These are phyloP conservation scores for Lentinula aciculospora DNA, from an alignment of 768 basidiomycete genomes.

Conservation along the genomic window DNA sequence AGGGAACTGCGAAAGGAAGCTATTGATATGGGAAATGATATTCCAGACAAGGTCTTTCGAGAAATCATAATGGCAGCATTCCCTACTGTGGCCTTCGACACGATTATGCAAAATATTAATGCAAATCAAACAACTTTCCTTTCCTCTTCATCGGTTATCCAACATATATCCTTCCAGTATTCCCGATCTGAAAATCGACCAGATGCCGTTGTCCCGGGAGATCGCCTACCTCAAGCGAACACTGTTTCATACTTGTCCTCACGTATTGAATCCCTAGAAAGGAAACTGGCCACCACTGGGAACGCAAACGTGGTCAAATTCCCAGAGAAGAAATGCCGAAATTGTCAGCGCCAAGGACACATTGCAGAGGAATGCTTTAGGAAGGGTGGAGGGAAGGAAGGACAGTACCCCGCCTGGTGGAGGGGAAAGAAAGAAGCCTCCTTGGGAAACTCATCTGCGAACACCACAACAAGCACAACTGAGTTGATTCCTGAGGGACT, in stretches of 20 bases:
- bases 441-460: not conserved
- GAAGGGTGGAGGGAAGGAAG: conserved; percentile 22
- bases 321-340: conserved; percentile 12
- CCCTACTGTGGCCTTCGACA: not conserved
- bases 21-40: not conserved
- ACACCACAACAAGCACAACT: no score
- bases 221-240: not conserved
- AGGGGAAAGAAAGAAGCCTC: conserved; percentile 1
- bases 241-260: no score
- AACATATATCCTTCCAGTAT: not conserved
- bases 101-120: not conserved
- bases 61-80: not conserved
- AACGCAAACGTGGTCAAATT: no score
- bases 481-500: no score
- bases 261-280: not conserved
- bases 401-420: conserved; percentile 15
- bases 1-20: not conserved
- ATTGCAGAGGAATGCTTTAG: conserved; percentile 16
- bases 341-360: conserved; percentile 15
- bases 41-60: not conserved
- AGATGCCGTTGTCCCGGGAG: not conserved
- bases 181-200: not conserved
- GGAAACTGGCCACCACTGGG: not conserved
- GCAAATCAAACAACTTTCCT: not conserved
- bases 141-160: not conserved